These are phyloP conservation scores for Brettanomyces naardenensis DNA, from an alignment of 805 yeast species.

Conservation along the genomic window DNA sequence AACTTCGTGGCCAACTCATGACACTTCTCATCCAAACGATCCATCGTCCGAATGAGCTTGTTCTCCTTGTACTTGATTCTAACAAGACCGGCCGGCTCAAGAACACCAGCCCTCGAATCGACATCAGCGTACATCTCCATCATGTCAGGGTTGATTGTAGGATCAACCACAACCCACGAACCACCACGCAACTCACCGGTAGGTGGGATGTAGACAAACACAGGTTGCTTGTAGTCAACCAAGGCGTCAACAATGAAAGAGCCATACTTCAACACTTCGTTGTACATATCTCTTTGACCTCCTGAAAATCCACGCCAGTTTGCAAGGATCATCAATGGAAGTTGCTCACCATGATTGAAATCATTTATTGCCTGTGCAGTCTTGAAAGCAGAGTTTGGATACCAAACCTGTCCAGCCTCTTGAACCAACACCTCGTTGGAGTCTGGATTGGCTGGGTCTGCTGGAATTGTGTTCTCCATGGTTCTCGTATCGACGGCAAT, in stretches of 20 bases:
- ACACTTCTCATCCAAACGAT: slow-evolving; percentile 75
- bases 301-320: slow-evolving; percentile 99
- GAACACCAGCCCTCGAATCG: slow-evolving; percentile 93
- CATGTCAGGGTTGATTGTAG: slow-evolving; percentile 91
- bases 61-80: slow-evolving; percentile 96
- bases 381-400: slow-evolving; percentile 98
- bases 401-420: slow-evolving; percentile 99
- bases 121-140: slow-evolving; percentile 99
- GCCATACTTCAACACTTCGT: slow-evolving; percentile 95
- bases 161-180: slow-evolving; percentile 99
- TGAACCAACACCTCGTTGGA: slow-evolving; percentile 81
- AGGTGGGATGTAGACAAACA: slow-evolving; percentile 95
- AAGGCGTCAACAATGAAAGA: slow-evolving; percentile 95
- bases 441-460: slow-evolving; percentile 97
- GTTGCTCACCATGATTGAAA: slow-evolving; percentile 95
- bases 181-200: slow-evolving; percentile 99
- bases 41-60: slow-evolving; percentile 84
- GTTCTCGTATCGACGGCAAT: slow-evolving; percentile 91
- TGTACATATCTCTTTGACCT: slow-evolving; percentile 99
- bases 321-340: slow-evolving; percentile 95
- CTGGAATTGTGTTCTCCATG: slow-evolving; percentile 87
- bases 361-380: slow-evolving; percentile 98
- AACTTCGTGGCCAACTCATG: slow-evolving; percentile 57
- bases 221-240: slow-evolving; percentile 93
- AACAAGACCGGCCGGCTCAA: slow-evolving; percentile 99